Conservation (phyloP, 257 asterid genomes). For the Scutellaria minor region DNA sequence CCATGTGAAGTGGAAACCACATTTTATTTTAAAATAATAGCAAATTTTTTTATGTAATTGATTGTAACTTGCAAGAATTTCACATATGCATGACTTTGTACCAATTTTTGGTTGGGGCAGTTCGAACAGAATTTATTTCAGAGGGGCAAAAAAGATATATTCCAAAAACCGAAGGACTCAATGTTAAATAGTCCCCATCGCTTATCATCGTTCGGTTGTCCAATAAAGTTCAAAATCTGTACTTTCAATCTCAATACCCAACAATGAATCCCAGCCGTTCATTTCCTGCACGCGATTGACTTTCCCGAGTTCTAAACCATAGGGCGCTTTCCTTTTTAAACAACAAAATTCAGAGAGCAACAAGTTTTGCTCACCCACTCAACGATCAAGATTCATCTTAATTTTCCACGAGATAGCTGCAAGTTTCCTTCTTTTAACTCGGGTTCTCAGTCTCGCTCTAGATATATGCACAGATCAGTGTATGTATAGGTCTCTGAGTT, state of each 20-base stretch:
- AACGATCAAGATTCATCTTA: constrained; percentile 34
- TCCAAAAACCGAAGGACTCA: too few relatives aligned
- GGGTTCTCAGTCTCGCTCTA: background rate
- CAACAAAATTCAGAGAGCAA: constrained; percentile 13
- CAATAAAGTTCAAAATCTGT: constrained; percentile 20
- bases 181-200: too few relatives aligned
- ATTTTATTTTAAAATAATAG: too few relatives aligned
- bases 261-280: constrained; percentile 26
- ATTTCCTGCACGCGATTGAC: constrained; percentile 33
- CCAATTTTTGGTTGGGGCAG: too few relatives aligned
- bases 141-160: too few relatives aligned
- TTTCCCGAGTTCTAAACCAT: constrained; percentile 33
- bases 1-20: too few relatives aligned
- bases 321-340: constrained; percentile 40
- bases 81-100: too few relatives aligned
- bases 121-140: too few relatives aligned
- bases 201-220: constrained; percentile 25
- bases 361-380: constrained; percentile 36
- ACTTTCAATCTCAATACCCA: constrained; percentile 32
- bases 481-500: constrained; percentile 8
- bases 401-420: constrained; percentile 28
- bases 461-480: constrained; percentile 33
- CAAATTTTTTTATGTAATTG: too few relatives aligned
- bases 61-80: too few relatives aligned
- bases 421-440: background rate